Percentiles rank a stretch among this genome's conserved stretches.
Evolutionary conservation across 805 yeast genomes (phyloP).

Genomic region (Ogataea salicorniae): DNA sequence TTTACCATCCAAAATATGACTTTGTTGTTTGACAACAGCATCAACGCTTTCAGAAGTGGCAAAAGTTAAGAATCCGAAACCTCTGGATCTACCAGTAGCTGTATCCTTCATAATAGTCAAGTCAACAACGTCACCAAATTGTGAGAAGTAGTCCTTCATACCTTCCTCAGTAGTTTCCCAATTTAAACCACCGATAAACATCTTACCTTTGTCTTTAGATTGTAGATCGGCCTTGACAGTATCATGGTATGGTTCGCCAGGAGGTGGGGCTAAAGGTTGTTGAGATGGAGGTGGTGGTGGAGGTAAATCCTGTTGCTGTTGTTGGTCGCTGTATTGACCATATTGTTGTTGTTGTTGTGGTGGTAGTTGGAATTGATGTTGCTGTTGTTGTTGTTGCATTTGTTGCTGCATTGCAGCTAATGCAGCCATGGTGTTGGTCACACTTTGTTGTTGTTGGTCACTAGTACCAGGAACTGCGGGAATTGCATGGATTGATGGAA

Average conservation of each 20-base stretch:
- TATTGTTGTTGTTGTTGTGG: conserved; percentile 17
- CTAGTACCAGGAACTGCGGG: not conserved
- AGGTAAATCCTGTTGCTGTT: conserved; percentile 18
- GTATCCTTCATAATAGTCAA: conserved; percentile 91
- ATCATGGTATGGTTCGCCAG: conserved; percentile 19
- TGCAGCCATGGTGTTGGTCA: conserved; percentile 10
- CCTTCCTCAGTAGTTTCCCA: conserved; percentile 97
- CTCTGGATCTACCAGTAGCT: conserved; percentile 83
- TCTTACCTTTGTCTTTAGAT: conserved; percentile 72
- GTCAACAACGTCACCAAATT: conserved; percentile 85
- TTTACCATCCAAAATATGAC: conserved; percentile 90
- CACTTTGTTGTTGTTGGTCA: conserved; percentile 8
- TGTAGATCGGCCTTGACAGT: conserved; percentile 44
- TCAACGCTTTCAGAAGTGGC: conserved; percentile 77
- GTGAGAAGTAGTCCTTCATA: conserved; percentile 71
- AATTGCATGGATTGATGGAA: not conserved
- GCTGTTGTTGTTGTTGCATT: conserved; percentile 7
- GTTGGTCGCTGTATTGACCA: conserved; percentile 5
- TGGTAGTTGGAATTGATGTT: not conserved
- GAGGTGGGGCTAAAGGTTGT: conserved; percentile 7
- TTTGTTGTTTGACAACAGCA: conserved; percentile 75
- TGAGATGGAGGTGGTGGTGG: conserved; percentile 18
- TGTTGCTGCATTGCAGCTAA: conserved; percentile 31
- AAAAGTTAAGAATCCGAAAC: conserved; percentile 92
- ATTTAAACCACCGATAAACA: conserved; percentile 95